A percentile compares a stretch with the other conserved stretches of the same genome.
These are phyloP conservation scores for Ascochyta clinopodiicola DNA, from an alignment of 2,329 filamentous ascomycete genomes.

Conservation along the genomic window DNA sequence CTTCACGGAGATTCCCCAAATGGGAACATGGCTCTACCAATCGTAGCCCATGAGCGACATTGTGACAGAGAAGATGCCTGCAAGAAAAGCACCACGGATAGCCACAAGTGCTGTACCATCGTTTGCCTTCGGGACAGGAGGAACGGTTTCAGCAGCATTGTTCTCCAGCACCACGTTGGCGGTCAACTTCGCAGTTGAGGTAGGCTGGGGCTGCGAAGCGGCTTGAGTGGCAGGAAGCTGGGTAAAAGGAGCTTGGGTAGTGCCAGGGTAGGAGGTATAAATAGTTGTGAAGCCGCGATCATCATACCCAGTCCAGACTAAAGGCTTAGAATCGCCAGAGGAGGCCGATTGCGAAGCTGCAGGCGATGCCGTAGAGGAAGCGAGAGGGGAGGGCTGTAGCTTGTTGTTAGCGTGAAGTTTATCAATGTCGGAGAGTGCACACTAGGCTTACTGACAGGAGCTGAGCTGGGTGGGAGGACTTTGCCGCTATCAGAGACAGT, in stretches of 20 bases:
- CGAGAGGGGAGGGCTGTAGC: constrained; percentile 58
- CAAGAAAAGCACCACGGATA: no score
- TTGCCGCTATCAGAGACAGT: constrained; percentile 79
- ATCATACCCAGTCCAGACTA: constrained; percentile 56
- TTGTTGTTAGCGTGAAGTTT: constrained; percentile 22
- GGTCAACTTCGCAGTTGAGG: constrained; percentile 2
- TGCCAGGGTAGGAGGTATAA: constrained; percentile 39
- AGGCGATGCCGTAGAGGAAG: constrained; percentile 60
- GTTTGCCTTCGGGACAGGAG: constrained; percentile 14
- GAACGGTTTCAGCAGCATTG: constrained; percentile 15
- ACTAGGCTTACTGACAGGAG: constrained; percentile 67
- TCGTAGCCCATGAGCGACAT: neutral
- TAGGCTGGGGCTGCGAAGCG: constrained; percentile 5
- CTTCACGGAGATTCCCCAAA: neutral
- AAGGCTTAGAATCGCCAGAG: constrained; percentile 36
- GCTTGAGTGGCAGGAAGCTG: constrained; percentile 8
- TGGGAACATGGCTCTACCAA: neutral
- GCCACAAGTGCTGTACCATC: neutral
- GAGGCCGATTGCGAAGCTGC: constrained; percentile 46
- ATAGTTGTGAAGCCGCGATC: constrained; percentile 59
- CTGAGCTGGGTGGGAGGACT: constrained; percentile 74
- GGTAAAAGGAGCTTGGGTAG: constrained; percentile 16
- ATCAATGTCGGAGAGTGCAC: constrained; percentile 13
- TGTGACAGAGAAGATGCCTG: neutral
- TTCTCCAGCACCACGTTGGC: constrained; percentile 12